Evolutionary conservation across 2,329 filamentous ascomycete genomes (phyloP), one percentile per base, ranked within the genome.

Genomic region (Nemania diffusa): DNA sequence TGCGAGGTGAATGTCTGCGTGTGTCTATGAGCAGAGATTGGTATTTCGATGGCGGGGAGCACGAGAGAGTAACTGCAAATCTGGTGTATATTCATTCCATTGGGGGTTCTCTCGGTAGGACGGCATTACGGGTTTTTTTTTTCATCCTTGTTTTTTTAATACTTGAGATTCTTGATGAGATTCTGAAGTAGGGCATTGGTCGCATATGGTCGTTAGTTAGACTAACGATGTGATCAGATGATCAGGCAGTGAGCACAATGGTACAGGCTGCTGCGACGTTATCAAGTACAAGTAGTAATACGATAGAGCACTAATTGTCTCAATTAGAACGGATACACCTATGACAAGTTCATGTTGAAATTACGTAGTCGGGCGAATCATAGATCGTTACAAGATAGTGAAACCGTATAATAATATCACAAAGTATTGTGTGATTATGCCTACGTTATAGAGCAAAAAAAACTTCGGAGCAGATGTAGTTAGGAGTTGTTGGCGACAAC

Each of bases 31-130:
- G 51, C 50, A 37, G 52, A 62, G 57, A 65, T 58, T 68, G 62
- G 46, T 58, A 55, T 64, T 60, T 66, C 44, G 24, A 44, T 7
- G 29, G 37, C 24, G 59, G 57, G 67, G 64, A 55, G 17, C 53
- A 55, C 27, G 56, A 60, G 62, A 68, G 62, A 69, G 60, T 69
- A 51, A 64, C 60, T 44, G 53, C 64, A 61, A 57, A 62, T 72
- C 68, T 71, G 70, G 69, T 73, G 73, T 73, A 73, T 69, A 71
- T 71, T 69, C 62, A 75, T 75, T 75, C 73, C 69, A 71, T 74
- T 69, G 64, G 73, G 74, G 71, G 70, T 72, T 72, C 71, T 68
- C 58, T 64, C 67, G 69, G 63, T 67, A 73, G 73, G 73, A 73
- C 57, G 74, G 73, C 69, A 76, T 74, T 26, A 70, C 62, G 65